A percentile compares a stretch with the other conserved stretches of the same genome.
Conservation (phyloP, 73 alveolate species). For the Breviolum minutum region DNA sequence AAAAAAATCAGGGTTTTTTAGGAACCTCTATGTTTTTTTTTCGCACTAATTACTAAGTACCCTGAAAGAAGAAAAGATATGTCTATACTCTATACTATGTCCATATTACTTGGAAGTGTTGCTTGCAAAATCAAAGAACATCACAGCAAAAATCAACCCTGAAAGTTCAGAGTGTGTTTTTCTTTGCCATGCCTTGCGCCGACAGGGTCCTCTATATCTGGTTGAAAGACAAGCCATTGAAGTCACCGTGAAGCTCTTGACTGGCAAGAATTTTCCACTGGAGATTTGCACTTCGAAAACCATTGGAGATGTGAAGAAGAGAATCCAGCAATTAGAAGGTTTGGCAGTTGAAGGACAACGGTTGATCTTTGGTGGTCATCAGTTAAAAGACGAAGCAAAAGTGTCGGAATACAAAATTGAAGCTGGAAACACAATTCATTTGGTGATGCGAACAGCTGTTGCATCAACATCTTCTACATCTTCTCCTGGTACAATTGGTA, state of each 20-base stretch:
- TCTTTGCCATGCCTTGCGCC: background rate
- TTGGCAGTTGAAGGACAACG: conserved; percentile 30
- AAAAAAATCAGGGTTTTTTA: too few relatives aligned
- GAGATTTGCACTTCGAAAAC: background rate
- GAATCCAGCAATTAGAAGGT: background rate
- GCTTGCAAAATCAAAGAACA: too few relatives aligned
- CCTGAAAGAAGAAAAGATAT: too few relatives aligned
- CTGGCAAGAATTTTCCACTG: conserved; percentile 30
- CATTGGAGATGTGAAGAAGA: background rate
- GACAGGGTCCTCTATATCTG: conserved; percentile 2
- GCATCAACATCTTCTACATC: background rate
- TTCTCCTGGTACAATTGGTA: conserved; percentile 10
- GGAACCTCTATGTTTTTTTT: too few relatives aligned
- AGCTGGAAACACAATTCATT: conserved; percentile 31
- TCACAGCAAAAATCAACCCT: too few relatives aligned
- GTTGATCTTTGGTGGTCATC: conserved; percentile 17
- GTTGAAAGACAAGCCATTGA: background rate
- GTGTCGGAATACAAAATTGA: background rate
- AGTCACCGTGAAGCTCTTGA: conserved; percentile 1
- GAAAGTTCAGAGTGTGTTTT: too few relatives aligned
- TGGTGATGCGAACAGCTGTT: conserved; percentile 27
- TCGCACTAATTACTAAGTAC: too few relatives aligned
- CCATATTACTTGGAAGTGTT: too few relatives aligned
- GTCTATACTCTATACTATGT: too few relatives aligned
- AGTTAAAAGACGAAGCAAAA: background rate